Evolutionary conservation across 2,329 filamentous ascomycete species (phyloP), one percentile per base, ranked within the genome.

Genomic region (Fusarium pininemorale): DNA sequence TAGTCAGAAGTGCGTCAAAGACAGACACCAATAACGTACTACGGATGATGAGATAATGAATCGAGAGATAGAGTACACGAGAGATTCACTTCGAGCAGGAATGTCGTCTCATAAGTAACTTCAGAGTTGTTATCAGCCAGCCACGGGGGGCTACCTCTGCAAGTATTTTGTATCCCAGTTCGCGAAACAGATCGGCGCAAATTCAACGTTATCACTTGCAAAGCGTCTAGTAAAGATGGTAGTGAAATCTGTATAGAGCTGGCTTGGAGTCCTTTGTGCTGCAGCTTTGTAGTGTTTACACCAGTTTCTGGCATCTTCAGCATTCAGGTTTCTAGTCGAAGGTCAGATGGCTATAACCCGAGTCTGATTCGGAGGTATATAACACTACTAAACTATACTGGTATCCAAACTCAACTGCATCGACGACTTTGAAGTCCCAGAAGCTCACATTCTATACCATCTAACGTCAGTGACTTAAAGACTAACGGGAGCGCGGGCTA

Each of bases 21-120:
- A 10, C 4, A 5, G 28, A 14, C 4, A 4, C 12, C 16, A 14
- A 24, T 20, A 5, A 18, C 2, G 16, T 18, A 32, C 3, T 6
- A 5, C 3, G 11, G 22, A 13, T 15, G 7, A 3, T 13, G 7
- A 32, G 3, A 9, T 32, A 26, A 26, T 26, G 26, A 26, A 26
- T 26, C 26, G 14, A 7, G 48, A 51, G 22, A 20, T 10, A 24
- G 28, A 20, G 16, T 24, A 3, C 5, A 24, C 0, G 11, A 32
- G 14, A 5, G 11, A 14, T 10, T 35, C 22, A 35, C 12, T 12
- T 11, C 22, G 11, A 24, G 6, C 7, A 51, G 22, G 12, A 7
- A 51, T 35, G 8, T 7, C 3, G 28, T 20, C 30, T 24, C 22
- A 20, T 26, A 26, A 26, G 26, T 35, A 20, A 20, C 11, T 35